Evolutionary conservation across 75 land plant species (phyloP).

Genomic region (Cupressus sempervirens): DNA sequence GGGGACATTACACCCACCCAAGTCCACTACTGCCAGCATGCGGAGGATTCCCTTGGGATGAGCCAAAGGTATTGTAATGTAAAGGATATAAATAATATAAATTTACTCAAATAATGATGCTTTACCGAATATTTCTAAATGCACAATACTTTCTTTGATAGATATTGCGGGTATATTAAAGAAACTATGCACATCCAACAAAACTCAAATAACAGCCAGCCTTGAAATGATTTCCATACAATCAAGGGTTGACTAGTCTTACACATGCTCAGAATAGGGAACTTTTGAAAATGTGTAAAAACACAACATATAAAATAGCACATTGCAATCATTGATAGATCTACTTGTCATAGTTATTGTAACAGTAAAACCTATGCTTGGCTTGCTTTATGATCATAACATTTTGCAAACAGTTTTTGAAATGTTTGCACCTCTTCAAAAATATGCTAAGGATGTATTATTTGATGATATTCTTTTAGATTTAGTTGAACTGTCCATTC

Average conservation of each 20-base stretch:
- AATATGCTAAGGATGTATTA: not conserved
- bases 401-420: not conserved
- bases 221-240: not conserved
- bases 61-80: not conserved
- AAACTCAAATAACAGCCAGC: not conserved
- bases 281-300: not conserved
- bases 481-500: not conserved
- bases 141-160: not conserved
- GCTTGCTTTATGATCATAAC: not conserved
- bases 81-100: not conserved
- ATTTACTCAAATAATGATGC: not conserved
- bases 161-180: too few relatives aligned
- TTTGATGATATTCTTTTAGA: not conserved
- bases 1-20: too few relatives aligned
- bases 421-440: not conserved
- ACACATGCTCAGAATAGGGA: not conserved
- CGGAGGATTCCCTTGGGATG: too few relatives aligned
- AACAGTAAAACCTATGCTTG: not conserved
- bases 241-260: not conserved
- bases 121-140: not conserved
- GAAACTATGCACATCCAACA: not conserved
- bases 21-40: too few relatives aligned
- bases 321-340: not conserved
- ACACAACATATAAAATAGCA: not conserved
- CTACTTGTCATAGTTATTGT: not conserved